These are phyloP conservation scores for Cadophora sp. DNA, from an alignment of 2,329 filamentous ascomycete genomes.

Conservation along the genomic window DNA sequence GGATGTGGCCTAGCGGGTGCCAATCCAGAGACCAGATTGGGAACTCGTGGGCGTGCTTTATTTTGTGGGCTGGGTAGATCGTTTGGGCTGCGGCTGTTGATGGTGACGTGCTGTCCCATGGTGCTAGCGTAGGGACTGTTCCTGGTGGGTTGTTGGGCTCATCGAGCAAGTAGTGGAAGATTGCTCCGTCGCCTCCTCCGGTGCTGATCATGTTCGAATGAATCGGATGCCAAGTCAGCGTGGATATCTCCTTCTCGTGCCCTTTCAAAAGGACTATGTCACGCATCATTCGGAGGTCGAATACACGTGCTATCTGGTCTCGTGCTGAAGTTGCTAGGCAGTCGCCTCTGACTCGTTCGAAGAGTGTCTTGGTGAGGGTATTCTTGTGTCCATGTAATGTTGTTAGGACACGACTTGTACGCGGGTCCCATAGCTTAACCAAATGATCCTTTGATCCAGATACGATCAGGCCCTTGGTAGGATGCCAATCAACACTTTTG, in stretches of 20 bases:
- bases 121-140: slow-evolving; percentile 73
- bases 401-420: slow-evolving; percentile 86
- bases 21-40: slow-evolving; percentile 98
- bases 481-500: slow-evolving; percentile 97
- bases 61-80: slow-evolving; percentile 88
- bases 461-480: slow-evolving; percentile 89
- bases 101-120: slow-evolving; percentile 85
- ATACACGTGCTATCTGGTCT: slow-evolving; percentile 91
- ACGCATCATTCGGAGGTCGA: slow-evolving; percentile 97
- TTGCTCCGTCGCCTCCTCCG: slow-evolving; percentile 85
- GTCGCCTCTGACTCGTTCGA: slow-evolving; percentile 83
- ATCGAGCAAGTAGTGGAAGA: slow-evolving; percentile 95
- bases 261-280: slow-evolving; percentile 93
- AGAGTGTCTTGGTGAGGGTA: slow-evolving; percentile 90
- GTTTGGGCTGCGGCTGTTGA: slow-evolving; percentile 82
- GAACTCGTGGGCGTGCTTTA: slow-evolving; percentile 90
- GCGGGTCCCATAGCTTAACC: slow-evolving; percentile 98
- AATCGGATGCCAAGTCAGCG: slow-evolving; percentile 90
- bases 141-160: slow-evolving; percentile 87
- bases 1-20: slow-evolving; percentile 94
- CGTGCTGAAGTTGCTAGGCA: slow-evolving; percentile 91
- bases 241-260: slow-evolving; percentile 95
- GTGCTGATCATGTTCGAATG: slow-evolving; percentile 90
- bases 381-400: slow-evolving; percentile 98
- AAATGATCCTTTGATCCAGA: slow-evolving; percentile 98